phyloP scores from a whole-genome alignment of 345 rosid genomes.

The Eucalyptus tenuipes region DNA sequence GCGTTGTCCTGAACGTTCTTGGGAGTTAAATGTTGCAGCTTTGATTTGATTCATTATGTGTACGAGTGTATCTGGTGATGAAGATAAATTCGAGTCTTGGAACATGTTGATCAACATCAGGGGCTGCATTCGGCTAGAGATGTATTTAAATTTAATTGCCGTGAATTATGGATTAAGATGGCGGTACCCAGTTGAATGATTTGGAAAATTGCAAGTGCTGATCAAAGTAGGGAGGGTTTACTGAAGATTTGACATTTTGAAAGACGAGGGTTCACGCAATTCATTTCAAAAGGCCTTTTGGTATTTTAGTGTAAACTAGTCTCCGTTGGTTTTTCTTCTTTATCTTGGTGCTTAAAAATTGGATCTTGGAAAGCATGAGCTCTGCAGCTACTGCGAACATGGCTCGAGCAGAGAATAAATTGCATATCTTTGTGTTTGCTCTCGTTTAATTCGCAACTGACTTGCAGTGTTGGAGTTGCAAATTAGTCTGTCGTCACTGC shows the following conservation, averaged over 20 bases:
- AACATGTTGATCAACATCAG: background rate
- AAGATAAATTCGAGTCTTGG: background rate
- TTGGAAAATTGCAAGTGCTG: background rate
- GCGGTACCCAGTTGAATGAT: background rate
- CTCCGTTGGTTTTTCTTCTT: background rate
- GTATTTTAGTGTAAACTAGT: background rate
- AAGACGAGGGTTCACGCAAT: fast-evolving
- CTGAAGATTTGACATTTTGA: background rate
- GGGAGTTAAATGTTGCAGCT: background rate
- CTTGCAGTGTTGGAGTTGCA: background rate
- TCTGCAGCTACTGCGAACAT: background rate
- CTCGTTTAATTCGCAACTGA: background rate
- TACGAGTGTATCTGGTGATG: background rate
- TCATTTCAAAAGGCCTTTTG: background rate
- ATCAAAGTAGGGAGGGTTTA: background rate
- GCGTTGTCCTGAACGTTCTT: background rate
- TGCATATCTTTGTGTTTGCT: background rate
- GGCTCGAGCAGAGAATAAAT: background rate
- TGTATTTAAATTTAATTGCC: background rate
- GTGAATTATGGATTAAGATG: background rate
- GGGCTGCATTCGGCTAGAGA: background rate
- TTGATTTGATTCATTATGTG: background rate
- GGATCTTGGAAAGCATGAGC: background rate
- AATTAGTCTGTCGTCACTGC: background rate
- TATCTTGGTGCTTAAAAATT: background rate